Evolutionary conservation across 805 yeast species (phyloP).

Genomic region (Isabelozyma heimii): DNA sequence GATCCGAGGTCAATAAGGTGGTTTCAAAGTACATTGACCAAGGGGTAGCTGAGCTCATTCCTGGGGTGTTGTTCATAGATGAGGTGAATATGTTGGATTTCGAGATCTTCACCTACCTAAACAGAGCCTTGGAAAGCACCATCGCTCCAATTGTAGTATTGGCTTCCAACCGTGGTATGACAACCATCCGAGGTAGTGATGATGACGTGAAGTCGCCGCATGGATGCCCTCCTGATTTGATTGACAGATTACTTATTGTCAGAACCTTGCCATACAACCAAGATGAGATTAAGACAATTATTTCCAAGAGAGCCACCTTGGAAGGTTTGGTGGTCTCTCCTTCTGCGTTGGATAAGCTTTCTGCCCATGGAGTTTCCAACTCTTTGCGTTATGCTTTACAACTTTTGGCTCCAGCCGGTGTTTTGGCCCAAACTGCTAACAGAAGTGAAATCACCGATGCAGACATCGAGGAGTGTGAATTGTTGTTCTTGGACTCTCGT

Average conservation of each 20-base stretch:
- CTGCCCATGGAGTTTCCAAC: conserved; percentile 69
- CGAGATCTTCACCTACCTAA: conserved; percentile 91
- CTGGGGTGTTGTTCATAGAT: conserved; percentile 96
- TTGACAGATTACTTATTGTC: conserved; percentile 88
- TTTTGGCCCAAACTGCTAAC: conserved; percentile 71
- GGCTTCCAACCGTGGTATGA: conserved; percentile 94
- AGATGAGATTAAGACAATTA: conserved; percentile 78
- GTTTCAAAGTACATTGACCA: conserved; percentile 95
- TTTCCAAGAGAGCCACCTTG: conserved; percentile 75
- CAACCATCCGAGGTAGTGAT: conserved; percentile 85
- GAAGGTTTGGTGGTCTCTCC: conserved; percentile 66
- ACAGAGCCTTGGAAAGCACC: conserved; percentile 87
- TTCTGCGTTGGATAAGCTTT: conserved; percentile 73
- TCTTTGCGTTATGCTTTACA: conserved; percentile 92
- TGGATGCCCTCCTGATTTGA: conserved; percentile 93
- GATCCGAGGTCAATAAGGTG: conserved; percentile 91
- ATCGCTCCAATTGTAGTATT: conserved; percentile 94
- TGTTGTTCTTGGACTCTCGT: conserved; percentile 79
- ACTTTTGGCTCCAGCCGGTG: conserved; percentile 84
- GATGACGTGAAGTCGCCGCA: conserved; percentile 86
- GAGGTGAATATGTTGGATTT: conserved; percentile 98
- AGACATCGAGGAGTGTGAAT: conserved; percentile 83
- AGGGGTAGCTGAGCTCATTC: conserved; percentile 96
- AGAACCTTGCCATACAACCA: conserved; percentile 85
- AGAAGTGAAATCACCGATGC: conserved; percentile 63